Base-by-base conservation (phyloP, 495 filamentous ascomycete species). In the Penicillium roqueforti region DNA sequence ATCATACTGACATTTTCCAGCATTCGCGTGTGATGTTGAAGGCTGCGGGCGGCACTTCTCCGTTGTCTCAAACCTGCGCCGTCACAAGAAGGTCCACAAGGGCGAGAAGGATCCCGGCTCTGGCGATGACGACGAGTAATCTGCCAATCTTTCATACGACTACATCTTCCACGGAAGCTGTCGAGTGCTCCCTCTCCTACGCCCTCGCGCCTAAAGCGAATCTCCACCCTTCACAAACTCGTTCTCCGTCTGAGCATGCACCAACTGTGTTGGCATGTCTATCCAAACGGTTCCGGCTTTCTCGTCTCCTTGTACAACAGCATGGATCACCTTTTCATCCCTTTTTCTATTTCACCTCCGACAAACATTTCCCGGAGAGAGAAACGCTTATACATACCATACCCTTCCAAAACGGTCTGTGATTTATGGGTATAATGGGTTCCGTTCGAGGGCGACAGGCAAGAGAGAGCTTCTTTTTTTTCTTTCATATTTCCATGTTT, bases 41-140 rank as follows among this genome's bases (percentile, higher is more conserved):
- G 92, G 92, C 47, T 98, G 93, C 63, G 92, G 95, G 37, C 86
- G 93, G 59, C 88, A 96, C 66, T 98, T 98, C 74, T 97, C 93
- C 10, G 93, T 98, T 32, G 93, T 97, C 32, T 98, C 93, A 10
- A 98, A 98, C 68, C 74, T 98, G 39, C 87, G 93, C 45, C 81
- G 93, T 47, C 93, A 98, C 76, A 87, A 88, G 68, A 98, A 98
- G 72, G 92, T 97, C 41, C 93, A 98, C 78, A 92, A 91, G 70
- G 87, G 85, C 68, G 91, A 96, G 60, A 77, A 73, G 45, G 79
- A 80, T 36, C 56, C 51, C 41, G 71, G 60, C 42, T 76, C 73
- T 19, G 67, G 68, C 32, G 75, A 78, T 4, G 74, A 76, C 26
- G 75, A 78, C 44, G 73, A 78, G 58, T 76, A 71, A 69, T 62